A percentile compares a stretch with the other conserved stretches of the same genome.
Evolutionary conservation across 768 basidiomycete species (phyloP).

Genomic region (Megacollybia marginata): DNA sequence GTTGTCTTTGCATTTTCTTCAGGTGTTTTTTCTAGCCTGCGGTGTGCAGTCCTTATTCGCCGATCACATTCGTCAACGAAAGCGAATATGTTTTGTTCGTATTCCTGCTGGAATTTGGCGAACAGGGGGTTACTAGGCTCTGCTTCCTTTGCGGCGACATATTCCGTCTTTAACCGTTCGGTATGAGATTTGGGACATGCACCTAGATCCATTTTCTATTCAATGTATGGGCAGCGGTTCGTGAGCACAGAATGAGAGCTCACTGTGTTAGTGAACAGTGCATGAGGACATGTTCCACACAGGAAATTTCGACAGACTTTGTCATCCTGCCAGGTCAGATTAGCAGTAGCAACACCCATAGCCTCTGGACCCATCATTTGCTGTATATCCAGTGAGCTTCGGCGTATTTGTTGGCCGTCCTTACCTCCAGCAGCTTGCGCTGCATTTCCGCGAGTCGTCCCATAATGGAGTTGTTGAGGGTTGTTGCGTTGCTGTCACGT

Average conservation of each 20-base stretch:
- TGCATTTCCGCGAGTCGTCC: conserved; percentile 97
- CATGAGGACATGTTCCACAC: conserved; percentile 97
- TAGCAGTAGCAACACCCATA: conserved; percentile 92
- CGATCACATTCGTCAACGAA: conserved; percentile 99
- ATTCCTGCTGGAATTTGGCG: conserved; percentile 86
- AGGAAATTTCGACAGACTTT: conserved; percentile 98
- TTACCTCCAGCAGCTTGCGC: conserved; percentile 71
- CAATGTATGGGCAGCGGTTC: conserved; percentile 1
- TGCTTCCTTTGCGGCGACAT: conserved; percentile 68
- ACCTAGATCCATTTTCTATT: conserved; percentile 98
- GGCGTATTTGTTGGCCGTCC: conserved; percentile 3
- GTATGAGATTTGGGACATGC: conserved; percentile 97
- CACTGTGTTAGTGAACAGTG: conserved; percentile 96
- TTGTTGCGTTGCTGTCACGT: too few species aligned
- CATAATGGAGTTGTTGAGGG: conserved; percentile 41
- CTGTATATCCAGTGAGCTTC: conserved; percentile 30
- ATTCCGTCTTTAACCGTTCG: conserved; percentile 89
- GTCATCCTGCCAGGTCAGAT: conserved; percentile 90
- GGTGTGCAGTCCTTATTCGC: conserved; percentile 87
- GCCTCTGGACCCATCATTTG: conserved; percentile 99
- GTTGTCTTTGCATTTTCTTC: conserved; percentile 99
- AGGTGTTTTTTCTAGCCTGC: conserved; percentile 96
- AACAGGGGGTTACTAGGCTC: conserved; percentile 78
- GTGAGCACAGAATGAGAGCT: conserved; percentile 21
- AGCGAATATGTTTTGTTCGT: conserved; percentile 89